Conservation (phyloP, 2,329 filamentous ascomycete genomes). For the Stachybotrys echinatus region DNA sequence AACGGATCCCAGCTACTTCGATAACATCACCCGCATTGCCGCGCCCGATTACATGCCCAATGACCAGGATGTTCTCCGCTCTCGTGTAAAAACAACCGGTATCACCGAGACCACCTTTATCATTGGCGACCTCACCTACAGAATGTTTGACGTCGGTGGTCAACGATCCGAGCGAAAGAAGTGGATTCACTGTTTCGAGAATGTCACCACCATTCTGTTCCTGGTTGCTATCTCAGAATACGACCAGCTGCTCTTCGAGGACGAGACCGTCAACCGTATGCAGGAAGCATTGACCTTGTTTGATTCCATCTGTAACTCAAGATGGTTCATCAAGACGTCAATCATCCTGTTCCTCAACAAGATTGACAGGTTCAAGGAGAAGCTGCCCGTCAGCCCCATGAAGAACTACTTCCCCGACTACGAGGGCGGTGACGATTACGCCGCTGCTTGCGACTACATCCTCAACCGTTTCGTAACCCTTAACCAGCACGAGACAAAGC, state of each 20-base stretch:
- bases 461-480: constrained; percentile 96
- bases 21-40: constrained; percentile 87
- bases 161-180: constrained; percentile 97
- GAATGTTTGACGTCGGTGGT: constrained; percentile 96
- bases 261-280: constrained; percentile 95
- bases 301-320: constrained; percentile 81
- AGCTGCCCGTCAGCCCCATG: constrained; percentile 76
- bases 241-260: constrained; percentile 91
- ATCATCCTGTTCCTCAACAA: constrained; percentile 90
- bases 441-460: constrained; percentile 95
- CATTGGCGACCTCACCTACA: constrained; percentile 88
- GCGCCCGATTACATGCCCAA: constrained; percentile 91
- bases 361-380: constrained; percentile 85
- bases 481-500: constrained; percentile 99
- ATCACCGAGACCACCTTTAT: constrained; percentile 96
- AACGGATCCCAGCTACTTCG: constrained; percentile 72
- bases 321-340: constrained; percentile 87
- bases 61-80: constrained; percentile 90
- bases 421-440: constrained; percentile 93
- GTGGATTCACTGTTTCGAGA: constrained; percentile 99
- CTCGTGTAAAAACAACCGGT: constrained; percentile 96
- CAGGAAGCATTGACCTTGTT: constrained; percentile 83
- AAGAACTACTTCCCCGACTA: constrained; percentile 88
- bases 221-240: constrained; percentile 96
- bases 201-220: constrained; percentile 95